A percentile compares a stretch with the other conserved stretches of the same genome.
phyloP scores from a whole-genome alignment of 495 filamentous ascomycete genomes.

The Amniculicola lignicola region DNA sequence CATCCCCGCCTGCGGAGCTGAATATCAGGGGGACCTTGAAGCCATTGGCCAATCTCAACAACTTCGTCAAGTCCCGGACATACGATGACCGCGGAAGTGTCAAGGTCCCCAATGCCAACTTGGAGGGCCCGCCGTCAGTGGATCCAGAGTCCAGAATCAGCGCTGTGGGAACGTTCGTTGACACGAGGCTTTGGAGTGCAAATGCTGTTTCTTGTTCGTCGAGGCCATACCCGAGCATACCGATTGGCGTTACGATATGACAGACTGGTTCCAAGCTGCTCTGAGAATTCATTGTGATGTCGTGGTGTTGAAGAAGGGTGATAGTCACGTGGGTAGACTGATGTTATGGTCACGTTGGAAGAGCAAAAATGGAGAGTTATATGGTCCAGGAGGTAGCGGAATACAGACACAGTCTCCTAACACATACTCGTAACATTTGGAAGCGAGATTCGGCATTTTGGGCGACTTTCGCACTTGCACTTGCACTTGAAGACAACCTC shows the following conservation, averaged over 20 bases:
- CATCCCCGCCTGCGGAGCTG: slow-evolving; percentile 51
- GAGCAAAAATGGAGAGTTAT: too few species aligned
- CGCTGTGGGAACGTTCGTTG: slow-evolving; percentile 36
- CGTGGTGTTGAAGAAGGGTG: too few species aligned
- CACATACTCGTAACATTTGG: too few species aligned
- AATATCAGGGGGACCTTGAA: slow-evolving; percentile 45
- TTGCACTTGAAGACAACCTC: too few species aligned
- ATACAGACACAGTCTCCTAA: too few species aligned
- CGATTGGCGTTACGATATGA: slow-evolving; percentile 48
- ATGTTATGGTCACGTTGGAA: too few species aligned
- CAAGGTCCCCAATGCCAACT: slow-evolving; percentile 45
- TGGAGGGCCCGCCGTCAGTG: slow-evolving; percentile 49
- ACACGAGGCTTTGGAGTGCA: background rate
- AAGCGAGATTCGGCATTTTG: too few species aligned
- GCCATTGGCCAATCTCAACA: slow-evolving; percentile 38
- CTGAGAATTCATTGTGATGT: too few species aligned
- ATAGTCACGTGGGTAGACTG: too few species aligned
- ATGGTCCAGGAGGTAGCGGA: too few species aligned
- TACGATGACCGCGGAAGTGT: slow-evolving; percentile 42
- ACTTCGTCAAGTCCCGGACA: slow-evolving; percentile 42
- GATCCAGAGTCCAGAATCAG: slow-evolving; percentile 52
- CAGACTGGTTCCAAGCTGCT: too few species aligned
- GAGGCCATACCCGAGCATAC: slow-evolving; percentile 51
- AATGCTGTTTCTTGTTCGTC: background rate
- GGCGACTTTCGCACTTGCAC: too few species aligned